phyloP scores from a whole-genome alignment of 352 stramenopile genomes.

The Thalassiosira exigua region DNA sequence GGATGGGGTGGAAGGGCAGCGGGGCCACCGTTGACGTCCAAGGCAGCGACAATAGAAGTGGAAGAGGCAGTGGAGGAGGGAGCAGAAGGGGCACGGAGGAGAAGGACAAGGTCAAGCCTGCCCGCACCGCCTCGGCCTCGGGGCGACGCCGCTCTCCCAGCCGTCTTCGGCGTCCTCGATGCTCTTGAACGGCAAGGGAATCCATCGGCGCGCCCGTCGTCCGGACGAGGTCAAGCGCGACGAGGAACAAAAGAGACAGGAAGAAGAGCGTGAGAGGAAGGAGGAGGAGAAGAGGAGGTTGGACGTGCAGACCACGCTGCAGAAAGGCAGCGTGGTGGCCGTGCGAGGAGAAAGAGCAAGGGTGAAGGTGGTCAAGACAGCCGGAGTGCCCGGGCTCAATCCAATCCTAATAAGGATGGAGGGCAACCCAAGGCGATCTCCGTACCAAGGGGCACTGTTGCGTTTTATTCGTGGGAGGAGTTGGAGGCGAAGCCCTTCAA shows the following conservation, averaged over 20 bases:
- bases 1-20: slow-evolving; percentile 96
- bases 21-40: no score
- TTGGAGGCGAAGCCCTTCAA: slow-evolving; percentile 75
- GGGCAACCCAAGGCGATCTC: slow-evolving; percentile 40
- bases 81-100: slow-evolving; percentile 44
- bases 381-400: slow-evolving; percentile 83
- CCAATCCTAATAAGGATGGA: slow-evolving; percentile 78
- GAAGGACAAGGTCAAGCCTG: slow-evolving; percentile 78
- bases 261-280: slow-evolving; percentile 65
- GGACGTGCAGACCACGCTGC: slow-evolving; percentile 78
- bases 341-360: slow-evolving; percentile 36
- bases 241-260: slow-evolving; percentile 63
- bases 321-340: slow-evolving; percentile 75
- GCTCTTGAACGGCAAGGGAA: slow-evolving; percentile 5
- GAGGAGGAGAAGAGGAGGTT: slow-evolving; percentile 58
- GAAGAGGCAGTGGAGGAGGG: no score
- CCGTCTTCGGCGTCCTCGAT: slow-evolving; percentile 22
- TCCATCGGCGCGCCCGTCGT: slow-evolving; percentile 36
- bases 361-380: slow-evolving; percentile 62
- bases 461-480: slow-evolving; percentile 65
- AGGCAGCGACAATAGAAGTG: no score
- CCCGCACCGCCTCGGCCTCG: slow-evolving; percentile 91
- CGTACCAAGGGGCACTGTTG: slow-evolving; percentile 66
- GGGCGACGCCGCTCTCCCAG: slow-evolving; percentile 86
- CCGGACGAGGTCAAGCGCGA: slow-evolving; percentile 75